A percentile compares a stretch with the other conserved stretches of the same genome.
phyloP scores from a whole-genome alignment of 1,284 basidiomycete genomes.

The Cryptococcus hybrid region DNA sequence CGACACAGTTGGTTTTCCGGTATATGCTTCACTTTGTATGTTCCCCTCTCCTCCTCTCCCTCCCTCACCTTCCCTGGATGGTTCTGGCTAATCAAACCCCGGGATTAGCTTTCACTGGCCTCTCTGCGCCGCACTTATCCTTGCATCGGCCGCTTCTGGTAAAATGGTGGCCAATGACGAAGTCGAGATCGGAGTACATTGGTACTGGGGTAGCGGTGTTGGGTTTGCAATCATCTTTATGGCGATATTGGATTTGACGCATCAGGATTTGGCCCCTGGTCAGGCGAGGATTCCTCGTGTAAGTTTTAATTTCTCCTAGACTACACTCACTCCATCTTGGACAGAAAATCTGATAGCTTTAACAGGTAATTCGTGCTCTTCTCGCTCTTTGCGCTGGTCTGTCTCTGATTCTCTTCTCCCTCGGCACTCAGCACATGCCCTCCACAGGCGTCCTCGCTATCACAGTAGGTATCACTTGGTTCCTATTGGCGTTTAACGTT shows the following conservation, averaged over 20 bases:
- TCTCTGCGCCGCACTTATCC: conserved; percentile 43
- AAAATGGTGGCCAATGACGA: conserved; percentile 36
- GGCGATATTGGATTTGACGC: conserved; percentile 42
- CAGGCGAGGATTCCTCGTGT: background rate
- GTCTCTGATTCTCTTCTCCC: conserved; percentile 28
- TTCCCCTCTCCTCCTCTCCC: background rate
- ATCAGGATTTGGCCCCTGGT: conserved; percentile 25
- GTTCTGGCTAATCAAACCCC: background rate
- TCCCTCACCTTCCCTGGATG: background rate
- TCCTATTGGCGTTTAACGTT: conserved; percentile 19
- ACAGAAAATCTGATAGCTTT: too few species aligned
- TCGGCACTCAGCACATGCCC: conserved; percentile 11
- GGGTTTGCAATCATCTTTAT: conserved; percentile 44
- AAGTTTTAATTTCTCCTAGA: background rate
- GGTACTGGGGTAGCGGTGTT: conserved; percentile 48
- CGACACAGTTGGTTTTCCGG: conserved; percentile 48
- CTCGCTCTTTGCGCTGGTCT: conserved; percentile 17
- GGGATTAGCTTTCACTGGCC: conserved; percentile 44
- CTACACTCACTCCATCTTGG: too few species aligned
- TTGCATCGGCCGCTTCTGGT: conserved; percentile 46
- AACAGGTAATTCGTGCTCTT: conserved; percentile 18
- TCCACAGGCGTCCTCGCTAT: conserved; percentile 21
- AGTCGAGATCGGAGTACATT: conserved; percentile 12
- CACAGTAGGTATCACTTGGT: conserved; percentile 24
- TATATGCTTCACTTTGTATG: conserved; percentile 42